Evolutionary conservation across 2,329 filamentous ascomycete genomes (phyloP).

Genomic region (Botrytis elliptica): DNA sequence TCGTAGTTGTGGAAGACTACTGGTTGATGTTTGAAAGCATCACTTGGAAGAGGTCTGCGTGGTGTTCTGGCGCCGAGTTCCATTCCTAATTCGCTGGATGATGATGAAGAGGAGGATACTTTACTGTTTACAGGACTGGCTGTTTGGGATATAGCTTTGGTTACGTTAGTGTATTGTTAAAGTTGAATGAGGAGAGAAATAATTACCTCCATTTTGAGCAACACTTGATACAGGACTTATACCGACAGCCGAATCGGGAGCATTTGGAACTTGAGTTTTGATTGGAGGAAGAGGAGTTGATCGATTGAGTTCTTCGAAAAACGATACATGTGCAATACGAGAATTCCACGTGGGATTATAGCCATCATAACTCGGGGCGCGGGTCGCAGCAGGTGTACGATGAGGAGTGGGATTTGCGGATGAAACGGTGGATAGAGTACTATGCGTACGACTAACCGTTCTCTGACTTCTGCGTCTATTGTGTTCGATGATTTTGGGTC

Average conservation of each 20-base stretch:
- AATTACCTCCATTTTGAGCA: conserved; percentile 35
- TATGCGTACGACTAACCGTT: conserved; percentile 31
- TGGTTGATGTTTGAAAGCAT: conserved; percentile 28
- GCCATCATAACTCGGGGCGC: conserved; percentile 32
- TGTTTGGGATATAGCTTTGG: conserved; percentile 28
- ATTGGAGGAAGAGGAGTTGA: neutral
- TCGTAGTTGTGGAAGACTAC: conserved; percentile 33
- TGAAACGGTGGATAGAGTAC: conserved; percentile 30
- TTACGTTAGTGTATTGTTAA: neutral
- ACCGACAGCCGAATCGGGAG: conserved; percentile 33
- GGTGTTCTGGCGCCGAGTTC: conserved; percentile 26
- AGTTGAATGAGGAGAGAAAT: neutral
- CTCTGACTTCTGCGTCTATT: conserved; percentile 37
- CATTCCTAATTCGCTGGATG: conserved; percentile 30
- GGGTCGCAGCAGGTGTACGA: conserved; percentile 26
- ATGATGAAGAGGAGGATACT: conserved; percentile 10
- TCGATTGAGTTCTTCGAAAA: conserved; percentile 20
- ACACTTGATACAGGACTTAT: conserved; percentile 30
- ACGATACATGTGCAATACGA: conserved; percentile 28
- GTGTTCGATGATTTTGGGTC: conserved; percentile 36
- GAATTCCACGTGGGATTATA: conserved; percentile 37
- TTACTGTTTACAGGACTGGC: conserved; percentile 33
- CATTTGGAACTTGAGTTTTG: conserved; percentile 29
- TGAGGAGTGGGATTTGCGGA: conserved; percentile 25
- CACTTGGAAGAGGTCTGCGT: conserved; percentile 17